Base-by-base conservation (phyloP, 192 early-diverging fungal species). In the Helicostylum pulchrum region DNA sequence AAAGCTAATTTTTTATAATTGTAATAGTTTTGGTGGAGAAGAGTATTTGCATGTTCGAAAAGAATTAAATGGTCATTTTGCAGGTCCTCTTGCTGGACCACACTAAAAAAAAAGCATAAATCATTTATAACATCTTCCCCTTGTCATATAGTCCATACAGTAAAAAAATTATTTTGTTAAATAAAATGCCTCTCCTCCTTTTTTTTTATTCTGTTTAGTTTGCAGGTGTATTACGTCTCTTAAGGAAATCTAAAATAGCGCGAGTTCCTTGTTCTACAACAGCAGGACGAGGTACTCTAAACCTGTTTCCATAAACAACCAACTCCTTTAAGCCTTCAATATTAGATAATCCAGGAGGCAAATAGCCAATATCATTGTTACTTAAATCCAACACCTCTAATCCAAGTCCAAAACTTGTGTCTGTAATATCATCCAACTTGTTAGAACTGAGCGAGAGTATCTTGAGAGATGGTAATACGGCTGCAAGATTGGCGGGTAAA, bases 221-320 rank as follows among this genome's bases (percentile, higher is more conserved):
- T 39, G 36, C 36, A 39, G 36, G 36, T 39, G 36, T 39, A 39
- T 39, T 39, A 39, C 36, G 36, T 19, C 71, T 67, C 4, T 78
- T 57, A n/a, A 86, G 67, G 45, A 78, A 84, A 46, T 83, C 80
- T 74, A 86, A 79, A 6, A 86, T 59, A 0, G 82, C 77, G 20
- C 67, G 63, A 1, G 84, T 86, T 0, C 84, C 84, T 49, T 78
- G 71, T 14, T 77, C 77, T 48, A 86, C 67, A 12, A 80, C 65
- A 15, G 79, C 61, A 3, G 73, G 75, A 34, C 80, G 46, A 3
- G 84, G 84, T 1, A 86, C 76, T 47, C 82, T 71, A 62, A 86
- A 72, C 70, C 63, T 52, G 55, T 86, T 86, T 2, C 83, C 81
- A 39, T 81, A 81, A 6, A 83, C 53, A 8, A 50, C 53, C 42